Conservation (phyloP, 306 rosid genomes). For the Vigna angularis region DNA sequence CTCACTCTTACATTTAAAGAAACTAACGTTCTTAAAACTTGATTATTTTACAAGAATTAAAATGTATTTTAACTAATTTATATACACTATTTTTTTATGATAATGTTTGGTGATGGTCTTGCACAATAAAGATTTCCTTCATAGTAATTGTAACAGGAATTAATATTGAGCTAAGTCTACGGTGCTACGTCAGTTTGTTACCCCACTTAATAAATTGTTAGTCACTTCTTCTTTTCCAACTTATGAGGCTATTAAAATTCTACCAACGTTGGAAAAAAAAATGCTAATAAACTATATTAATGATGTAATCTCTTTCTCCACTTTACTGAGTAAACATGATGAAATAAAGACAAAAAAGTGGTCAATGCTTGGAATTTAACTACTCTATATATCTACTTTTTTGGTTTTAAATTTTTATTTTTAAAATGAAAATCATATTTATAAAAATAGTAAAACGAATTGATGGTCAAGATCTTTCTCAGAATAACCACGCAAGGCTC, state of each 20-base stretch:
- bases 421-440: too few relatives aligned
- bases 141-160: background rate
- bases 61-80: too few relatives aligned
- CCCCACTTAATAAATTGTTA: constrained; percentile 8
- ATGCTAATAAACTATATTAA: background rate
- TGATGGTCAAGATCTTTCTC: too few relatives aligned
- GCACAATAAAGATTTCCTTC: background rate
- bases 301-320: background rate
- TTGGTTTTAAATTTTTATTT: background rate
- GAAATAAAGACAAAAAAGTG: background rate
- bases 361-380: background rate
- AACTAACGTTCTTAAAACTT: too few relatives aligned
- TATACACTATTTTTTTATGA: too few relatives aligned
- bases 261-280: background rate
- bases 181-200: background rate
- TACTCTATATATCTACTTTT: background rate
- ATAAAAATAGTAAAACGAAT: too few relatives aligned
- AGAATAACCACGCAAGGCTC: background rate
- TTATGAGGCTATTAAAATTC: constrained; percentile 14
- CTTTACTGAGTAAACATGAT: background rate
- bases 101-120: background rate
- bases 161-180: background rate
- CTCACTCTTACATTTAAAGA: too few relatives aligned
- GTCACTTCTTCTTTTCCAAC: background rate
- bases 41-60: too few relatives aligned